Percentiles rank a stretch among this genome's conserved stretches.
phyloP scores from a whole-genome alignment of 306 rosid species.

The Quercus agrifolia region DNA sequence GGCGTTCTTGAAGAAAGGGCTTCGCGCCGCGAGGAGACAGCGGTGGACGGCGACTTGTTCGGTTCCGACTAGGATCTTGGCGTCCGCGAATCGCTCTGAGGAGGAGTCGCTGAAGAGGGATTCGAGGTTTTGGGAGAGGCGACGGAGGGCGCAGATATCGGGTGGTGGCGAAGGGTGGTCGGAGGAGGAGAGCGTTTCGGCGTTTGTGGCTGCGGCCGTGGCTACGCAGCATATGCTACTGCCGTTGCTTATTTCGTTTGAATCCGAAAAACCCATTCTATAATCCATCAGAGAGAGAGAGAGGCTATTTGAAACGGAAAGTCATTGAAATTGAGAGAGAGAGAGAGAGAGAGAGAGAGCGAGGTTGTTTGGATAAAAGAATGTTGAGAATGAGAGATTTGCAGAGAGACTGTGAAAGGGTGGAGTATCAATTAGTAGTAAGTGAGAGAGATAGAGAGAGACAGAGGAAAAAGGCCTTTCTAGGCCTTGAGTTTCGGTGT shows the following conservation, averaged over 20 bases:
- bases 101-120: conserved; percentile 10
- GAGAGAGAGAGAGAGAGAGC: background rate
- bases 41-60: conserved; percentile 46
- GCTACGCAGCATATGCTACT: conserved; percentile 22
- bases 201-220: background rate
- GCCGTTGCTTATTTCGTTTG: conserved; percentile 41
- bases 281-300: conserved; percentile 22
- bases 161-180: conserved; percentile 22
- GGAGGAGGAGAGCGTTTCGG: conserved; percentile 1
- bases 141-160: conserved; percentile 20
- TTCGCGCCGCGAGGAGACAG: conserved; percentile 52
- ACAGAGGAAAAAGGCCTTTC: background rate
- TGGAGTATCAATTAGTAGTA: too few relatives aligned
- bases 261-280: conserved; percentile 20
- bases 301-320: background rate
- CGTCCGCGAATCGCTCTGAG: conserved; percentile 46
- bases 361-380: background rate
- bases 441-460: background rate
- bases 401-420: background rate
- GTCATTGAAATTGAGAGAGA: background rate
- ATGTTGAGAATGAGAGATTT: background rate
- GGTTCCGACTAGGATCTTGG: conserved; percentile 22
- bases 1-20: conserved; percentile 34
- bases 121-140: conserved; percentile 44
- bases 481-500: background rate